Conservation (phyloP, 1,284 basidiomycete genomes). For the Volvariella surrecta region DNA sequence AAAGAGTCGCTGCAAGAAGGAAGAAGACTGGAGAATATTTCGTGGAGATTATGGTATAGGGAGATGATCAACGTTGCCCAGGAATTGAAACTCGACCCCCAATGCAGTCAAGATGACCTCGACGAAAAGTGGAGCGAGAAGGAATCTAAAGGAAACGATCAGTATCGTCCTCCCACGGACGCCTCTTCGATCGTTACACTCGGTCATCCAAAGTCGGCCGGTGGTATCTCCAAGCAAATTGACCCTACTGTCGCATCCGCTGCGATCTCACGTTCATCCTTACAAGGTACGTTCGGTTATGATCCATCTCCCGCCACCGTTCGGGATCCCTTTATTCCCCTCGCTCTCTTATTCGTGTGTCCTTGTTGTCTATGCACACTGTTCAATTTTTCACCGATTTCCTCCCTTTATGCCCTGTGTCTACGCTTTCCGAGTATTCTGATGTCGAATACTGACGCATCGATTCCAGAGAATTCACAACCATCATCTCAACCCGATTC, state of each 20-base stretch:
- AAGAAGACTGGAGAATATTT: slow-evolving; percentile 73
- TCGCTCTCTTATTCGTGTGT: slow-evolving; percentile 5
- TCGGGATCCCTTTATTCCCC: slow-evolving; percentile 5
- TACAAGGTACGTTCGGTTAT: slow-evolving; percentile 12
- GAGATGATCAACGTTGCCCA: slow-evolving; percentile 31
- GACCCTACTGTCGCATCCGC: slow-evolving; percentile 3
- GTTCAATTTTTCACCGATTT: slow-evolving; percentile 8
- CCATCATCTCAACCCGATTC: no score
- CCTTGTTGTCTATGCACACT: slow-evolving; percentile 4
- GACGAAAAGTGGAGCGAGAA: slow-evolving; percentile 4
- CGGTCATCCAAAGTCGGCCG: no score
- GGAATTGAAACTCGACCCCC: no score
- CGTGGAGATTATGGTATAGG: slow-evolving; percentile 80
- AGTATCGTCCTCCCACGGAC: slow-evolving; percentile 14
- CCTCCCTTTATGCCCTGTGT: no score
- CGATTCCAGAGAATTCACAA: no score
- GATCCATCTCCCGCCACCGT: slow-evolving; percentile 8
- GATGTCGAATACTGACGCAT: no score
- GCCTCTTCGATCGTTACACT: not conserved
- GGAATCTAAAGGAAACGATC: slow-evolving; percentile 6
- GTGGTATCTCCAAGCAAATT: not conserved
- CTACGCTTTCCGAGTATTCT: no score
- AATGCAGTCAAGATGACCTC: no score
- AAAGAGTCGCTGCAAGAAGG: slow-evolving; percentile 74
- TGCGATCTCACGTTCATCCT: slow-evolving; percentile 4